These are phyloP conservation scores for Dendrothele bispora DNA, from an alignment of 768 basidiomycete genomes.

Conservation along the genomic window DNA sequence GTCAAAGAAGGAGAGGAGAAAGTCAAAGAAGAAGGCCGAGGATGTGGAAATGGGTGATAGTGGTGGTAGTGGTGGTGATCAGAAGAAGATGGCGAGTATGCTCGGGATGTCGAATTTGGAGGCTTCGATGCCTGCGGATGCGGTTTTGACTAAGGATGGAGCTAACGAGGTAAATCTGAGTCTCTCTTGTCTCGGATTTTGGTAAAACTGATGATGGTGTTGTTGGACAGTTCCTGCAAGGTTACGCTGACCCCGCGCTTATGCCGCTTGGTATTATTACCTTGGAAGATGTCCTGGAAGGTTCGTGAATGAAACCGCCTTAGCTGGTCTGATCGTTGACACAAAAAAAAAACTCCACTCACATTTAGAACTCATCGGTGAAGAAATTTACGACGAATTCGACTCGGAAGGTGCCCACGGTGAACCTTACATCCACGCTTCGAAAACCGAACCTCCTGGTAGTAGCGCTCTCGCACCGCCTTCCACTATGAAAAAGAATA, in stretches of 20 bases:
- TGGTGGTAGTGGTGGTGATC: not conserved
- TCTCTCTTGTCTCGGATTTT: not conserved
- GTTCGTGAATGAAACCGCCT: too few relatives aligned
- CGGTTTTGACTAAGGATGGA: constrained; percentile 54
- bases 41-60: not conserved
- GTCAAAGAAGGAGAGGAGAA: not conserved
- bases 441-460: constrained; percentile 25
- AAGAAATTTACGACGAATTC: constrained; percentile 74
- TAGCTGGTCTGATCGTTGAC: not conserved
- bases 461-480: constrained; percentile 9
- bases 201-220: not conserved
- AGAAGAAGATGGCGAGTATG: not conserved
- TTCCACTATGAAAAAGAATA: constrained; percentile 18
- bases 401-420: constrained; percentile 51
- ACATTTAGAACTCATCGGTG: constrained; percentile 60
- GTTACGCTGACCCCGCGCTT: constrained; percentile 56
- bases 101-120: constrained; percentile 39
- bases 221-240: constrained; percentile 48
- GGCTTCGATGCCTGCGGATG: constrained; percentile 68
- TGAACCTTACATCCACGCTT: constrained; percentile 27
- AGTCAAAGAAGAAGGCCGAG: constrained; percentile 2
- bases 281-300: constrained; percentile 70
- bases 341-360: not conserved
- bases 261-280: constrained; percentile 75
- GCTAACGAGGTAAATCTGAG: constrained; percentile 46